Evolutionary conservation across 805 yeast species (phyloP).

Genomic region (Starmerella bacillaris): DNA sequence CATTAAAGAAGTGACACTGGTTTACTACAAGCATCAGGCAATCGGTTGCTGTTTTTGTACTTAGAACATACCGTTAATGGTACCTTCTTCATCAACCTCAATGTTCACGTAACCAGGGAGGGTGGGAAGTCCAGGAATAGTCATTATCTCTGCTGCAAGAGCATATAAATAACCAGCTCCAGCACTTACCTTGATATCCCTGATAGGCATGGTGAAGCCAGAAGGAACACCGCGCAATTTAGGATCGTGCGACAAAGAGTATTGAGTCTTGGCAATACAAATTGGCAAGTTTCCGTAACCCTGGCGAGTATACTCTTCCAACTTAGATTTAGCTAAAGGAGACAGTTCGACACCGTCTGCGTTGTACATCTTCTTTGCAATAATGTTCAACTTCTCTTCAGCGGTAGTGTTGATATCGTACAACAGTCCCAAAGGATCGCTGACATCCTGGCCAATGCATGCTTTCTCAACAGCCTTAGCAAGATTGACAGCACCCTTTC

Average conservation of each 20-base stretch:
- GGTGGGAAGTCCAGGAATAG: conserved; percentile 93
- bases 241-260: conserved; percentile 89
- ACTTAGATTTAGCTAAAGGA: conserved; percentile 63
- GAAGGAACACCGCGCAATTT: conserved; percentile 84
- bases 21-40: too few relatives aligned
- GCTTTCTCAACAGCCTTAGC: conserved; percentile 74
- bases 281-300: conserved; percentile 85
- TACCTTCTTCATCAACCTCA: conserved; percentile 77
- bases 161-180: conserved; percentile 97
- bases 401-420: conserved; percentile 54
- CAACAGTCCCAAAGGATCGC: conserved; percentile 35
- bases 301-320: conserved; percentile 64
- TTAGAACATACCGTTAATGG: conserved; percentile 80
- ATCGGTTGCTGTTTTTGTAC: neutral
- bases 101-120: conserved; percentile 95
- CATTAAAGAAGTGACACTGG: too few relatives aligned
- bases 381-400: conserved; percentile 59
- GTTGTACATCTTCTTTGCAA: conserved; percentile 84
- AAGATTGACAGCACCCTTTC: conserved; percentile 66
- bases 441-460: conserved; percentile 24
- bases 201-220: conserved; percentile 82
- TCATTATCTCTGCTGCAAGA: conserved; percentile 88
- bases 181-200: conserved; percentile 82
- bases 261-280: conserved; percentile 95
- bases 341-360: conserved; percentile 69